Base-by-base conservation (phyloP, 75 land plant genomes). In the Pseudotsuga menziesii region DNA sequence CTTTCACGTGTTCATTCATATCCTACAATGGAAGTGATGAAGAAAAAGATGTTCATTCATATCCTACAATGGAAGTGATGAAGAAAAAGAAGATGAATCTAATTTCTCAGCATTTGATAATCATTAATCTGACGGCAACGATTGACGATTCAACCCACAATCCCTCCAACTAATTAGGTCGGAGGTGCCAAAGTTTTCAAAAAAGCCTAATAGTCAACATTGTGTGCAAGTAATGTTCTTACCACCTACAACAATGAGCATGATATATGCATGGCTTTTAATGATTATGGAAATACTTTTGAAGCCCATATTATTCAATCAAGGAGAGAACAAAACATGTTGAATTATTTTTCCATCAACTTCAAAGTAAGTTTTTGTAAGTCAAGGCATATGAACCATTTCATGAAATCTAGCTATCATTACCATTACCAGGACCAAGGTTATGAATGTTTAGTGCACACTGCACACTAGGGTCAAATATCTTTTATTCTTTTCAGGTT, bases 21-120 rank as follows among this genome's bases (percentile, higher is more conserved):
- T 19, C 27, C 19, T 11, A 8, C 61, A 74, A 48, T 56, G 66
- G 13, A n/a, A 56, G 19, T 25, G 75, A 74, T 16, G 56, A 25
- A 7, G 75, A 74, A 74, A 25, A 23, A 15, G 75, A 56, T 12
- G 0, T 26, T 3, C 29, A 26, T 15, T 56, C 4, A 14, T 23
- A 0, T 19, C 27, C 19, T 11, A 8, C 61, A 74, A 48, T 56
- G 66, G 13, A n/a, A 56, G 19, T 25, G 75, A 74, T 16, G 56
- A 25, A 7, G 75, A 74, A 74, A 25, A 23, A 15, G 75, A 56
- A 52, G 35, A 55, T 25, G 75, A 74, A n/a, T 74, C 60, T 74
- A 60, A 74, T 56, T 74, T 26, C 15, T 25, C 60, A 52, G 60
- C 75, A 3, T 26, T 29, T 25, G 75, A 74, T 25, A 55, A 74